phyloP scores from a whole-genome alignment of 495 filamentous ascomycete genomes.

The Neurospora sp. region DNA sequence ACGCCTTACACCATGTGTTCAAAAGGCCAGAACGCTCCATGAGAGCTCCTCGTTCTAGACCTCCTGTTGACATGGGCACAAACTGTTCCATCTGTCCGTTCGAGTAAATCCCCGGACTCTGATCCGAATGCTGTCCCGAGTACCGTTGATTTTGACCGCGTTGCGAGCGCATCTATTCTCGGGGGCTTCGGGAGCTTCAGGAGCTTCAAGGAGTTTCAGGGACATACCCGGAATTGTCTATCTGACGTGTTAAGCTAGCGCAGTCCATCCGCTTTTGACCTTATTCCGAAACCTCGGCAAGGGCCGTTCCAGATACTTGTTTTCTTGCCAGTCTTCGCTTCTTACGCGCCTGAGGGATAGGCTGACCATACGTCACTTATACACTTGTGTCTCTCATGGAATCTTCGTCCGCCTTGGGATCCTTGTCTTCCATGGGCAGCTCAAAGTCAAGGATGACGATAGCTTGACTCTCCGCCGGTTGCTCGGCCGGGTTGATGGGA shows the following conservation, averaged over 20 bases:
- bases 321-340: neutral
- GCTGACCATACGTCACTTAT: neutral
- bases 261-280: neutral
- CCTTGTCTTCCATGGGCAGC: constrained; percentile 2
- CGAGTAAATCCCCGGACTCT: neutral
- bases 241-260: neutral
- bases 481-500: neutral
- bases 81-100: neutral
- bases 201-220: neutral
- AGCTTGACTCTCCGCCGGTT: constrained; percentile 6
- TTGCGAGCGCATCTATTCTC: neutral
- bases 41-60: neutral
- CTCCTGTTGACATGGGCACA: neutral
- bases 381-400: neutral
- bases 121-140: neutral
- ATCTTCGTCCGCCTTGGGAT: neutral
- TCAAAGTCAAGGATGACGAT: constrained; percentile 30
- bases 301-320: neutral
- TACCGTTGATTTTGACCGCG: neutral
- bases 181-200: neutral
- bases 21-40: neutral
- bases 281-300: neutral
- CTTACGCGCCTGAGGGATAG: neutral
- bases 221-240: neutral
- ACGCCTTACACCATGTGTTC: neutral